A percentile compares a stretch with the other conserved stretches of the same genome.
Conservation (phyloP, 495 filamentous ascomycete genomes). For the Darksidea phi region DNA sequence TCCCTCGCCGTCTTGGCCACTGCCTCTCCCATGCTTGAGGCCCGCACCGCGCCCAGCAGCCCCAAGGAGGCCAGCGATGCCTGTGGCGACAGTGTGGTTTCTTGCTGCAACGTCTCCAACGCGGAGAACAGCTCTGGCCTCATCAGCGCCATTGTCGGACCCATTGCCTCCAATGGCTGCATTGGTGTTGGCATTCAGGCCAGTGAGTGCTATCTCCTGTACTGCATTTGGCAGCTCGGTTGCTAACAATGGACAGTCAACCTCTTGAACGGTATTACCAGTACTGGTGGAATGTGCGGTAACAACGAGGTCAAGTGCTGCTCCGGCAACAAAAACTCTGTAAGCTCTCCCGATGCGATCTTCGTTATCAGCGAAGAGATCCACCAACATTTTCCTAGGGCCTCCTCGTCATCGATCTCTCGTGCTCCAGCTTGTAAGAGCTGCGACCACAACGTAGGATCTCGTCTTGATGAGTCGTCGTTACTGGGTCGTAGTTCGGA, state of each 20-base stretch:
- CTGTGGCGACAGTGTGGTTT: not conserved
- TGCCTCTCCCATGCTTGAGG: not conserved
- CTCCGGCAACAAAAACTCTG: slow-evolving; percentile 10
- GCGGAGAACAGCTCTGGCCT: not conserved
- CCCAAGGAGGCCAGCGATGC: not conserved
- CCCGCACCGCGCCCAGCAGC: not conserved
- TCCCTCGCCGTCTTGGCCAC: slow-evolving; percentile 1
- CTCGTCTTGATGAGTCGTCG: too few species aligned
- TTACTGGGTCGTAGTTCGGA: too few species aligned
- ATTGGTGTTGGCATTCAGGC: not conserved
- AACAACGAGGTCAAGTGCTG: slow-evolving; percentile 9
- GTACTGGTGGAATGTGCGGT: not conserved
- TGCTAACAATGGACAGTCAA: not conserved
- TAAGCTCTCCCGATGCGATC: not conserved
- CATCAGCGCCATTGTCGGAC: slow-evolving; percentile 3
- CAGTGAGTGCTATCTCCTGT: not conserved
- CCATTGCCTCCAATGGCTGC: slow-evolving; percentile 1
- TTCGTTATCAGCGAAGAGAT: too few species aligned
- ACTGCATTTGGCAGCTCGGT: not conserved
- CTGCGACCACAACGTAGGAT: not conserved
- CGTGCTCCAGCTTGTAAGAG: slow-evolving; percentile 2
- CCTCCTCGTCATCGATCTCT: slow-evolving; percentile 1
- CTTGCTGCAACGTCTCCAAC: slow-evolving; percentile 6
- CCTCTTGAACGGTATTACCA: not conserved
- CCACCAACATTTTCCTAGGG: too few species aligned